These are phyloP conservation scores for Diplodia corticola DNA, from an alignment of 2,329 filamentous ascomycete genomes.

Conservation along the genomic window DNA sequence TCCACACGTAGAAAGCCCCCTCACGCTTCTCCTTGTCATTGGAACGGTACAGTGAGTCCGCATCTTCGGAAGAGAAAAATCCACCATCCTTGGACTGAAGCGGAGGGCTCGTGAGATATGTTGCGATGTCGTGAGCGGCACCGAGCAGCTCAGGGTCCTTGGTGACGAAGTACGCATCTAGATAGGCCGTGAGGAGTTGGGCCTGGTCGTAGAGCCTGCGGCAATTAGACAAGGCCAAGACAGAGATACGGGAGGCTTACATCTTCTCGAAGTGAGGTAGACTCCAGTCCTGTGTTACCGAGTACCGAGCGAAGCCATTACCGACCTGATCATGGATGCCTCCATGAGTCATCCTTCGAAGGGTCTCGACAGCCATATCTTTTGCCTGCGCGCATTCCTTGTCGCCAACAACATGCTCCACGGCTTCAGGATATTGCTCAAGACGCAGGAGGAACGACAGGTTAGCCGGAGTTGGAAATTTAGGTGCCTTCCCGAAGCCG, in stretches of 20 bases:
- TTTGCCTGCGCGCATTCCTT: constrained; percentile 72
- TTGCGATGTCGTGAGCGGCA: constrained; percentile 76
- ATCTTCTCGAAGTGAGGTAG: constrained; percentile 98
- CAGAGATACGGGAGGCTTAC: constrained; percentile 31
- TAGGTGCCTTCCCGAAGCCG: constrained; percentile 75
- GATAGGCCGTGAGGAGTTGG: constrained; percentile 77
- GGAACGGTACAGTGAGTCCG: constrained; percentile 75
- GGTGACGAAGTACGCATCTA: constrained; percentile 78
- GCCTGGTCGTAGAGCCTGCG: constrained; percentile 79
- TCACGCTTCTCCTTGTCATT: constrained; percentile 81
- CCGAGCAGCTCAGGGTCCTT: constrained; percentile 72
- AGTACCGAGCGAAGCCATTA: constrained; percentile 80
- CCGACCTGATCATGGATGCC: constrained; percentile 75
- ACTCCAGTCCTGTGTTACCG: constrained; percentile 88
- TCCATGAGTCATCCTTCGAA: constrained; percentile 74
- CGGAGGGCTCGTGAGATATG: constrained; percentile 76
- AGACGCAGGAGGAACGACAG: constrained; percentile 79
- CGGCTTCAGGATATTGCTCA: constrained; percentile 67
- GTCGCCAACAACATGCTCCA: constrained; percentile 84
- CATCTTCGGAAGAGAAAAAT: constrained; percentile 86
- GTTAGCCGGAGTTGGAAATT: constrained; percentile 87
- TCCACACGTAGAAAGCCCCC: constrained; percentile 95
- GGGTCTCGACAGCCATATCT: constrained; percentile 76
- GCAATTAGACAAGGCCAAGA: background rate
- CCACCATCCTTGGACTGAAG: constrained; percentile 69